Base-by-base conservation (phyloP, 176 grass and related monocot species). In the Ensete glaucum region DNA sequence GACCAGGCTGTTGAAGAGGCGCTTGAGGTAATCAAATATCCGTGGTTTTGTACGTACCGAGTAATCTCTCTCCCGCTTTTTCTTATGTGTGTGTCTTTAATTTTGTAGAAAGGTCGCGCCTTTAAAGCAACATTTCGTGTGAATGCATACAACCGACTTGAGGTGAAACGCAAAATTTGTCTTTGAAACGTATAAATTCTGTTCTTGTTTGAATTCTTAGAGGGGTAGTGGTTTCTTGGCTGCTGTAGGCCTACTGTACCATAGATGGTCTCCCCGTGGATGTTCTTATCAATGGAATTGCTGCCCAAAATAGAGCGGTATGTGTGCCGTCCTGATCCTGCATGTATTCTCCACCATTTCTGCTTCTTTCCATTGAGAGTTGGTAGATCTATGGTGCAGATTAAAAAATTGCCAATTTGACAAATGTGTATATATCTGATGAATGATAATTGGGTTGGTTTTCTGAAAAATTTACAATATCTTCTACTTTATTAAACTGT, bases 251-350 rank as follows among this genome's bases (percentile, higher is more conserved):
- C 1, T 99, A 99, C 80, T 94, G 95, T 81, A 99, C 90, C 5
- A 83, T 99, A 73, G 78, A 91, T 51, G 90, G 90, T n/a, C 63
- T 99, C 9, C 82, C 82, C 0, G 72, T 91, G 58, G 95, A 99
- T 74, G 19, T 99, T 94, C 85, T 99, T 69, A 86, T 99, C 68
- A 89, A 82, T 14, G 95, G 90, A 59, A 15, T 75, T 68, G 50
- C 82, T 53, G 90, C 90, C 0, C 95, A 99, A 72, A 99, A 99
- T 85, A 80, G 95, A 89, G 95, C 95, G 78, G 95, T 99, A 87
- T 21, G 72, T 76, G 62, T 43, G 34, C 1, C 9, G 9, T 15
- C 10, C 34, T 19, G 22, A 52, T 50, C 52, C 29, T 75, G 11
- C 13, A 54, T 54, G 27, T 34, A 17, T 27, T 53, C 19, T 84